A percentile compares a stretch with the other conserved stretches of the same genome.
Evolutionary conservation across 2,329 filamentous ascomycete species (phyloP).

Genomic region (Fusarium nematophilum): DNA sequence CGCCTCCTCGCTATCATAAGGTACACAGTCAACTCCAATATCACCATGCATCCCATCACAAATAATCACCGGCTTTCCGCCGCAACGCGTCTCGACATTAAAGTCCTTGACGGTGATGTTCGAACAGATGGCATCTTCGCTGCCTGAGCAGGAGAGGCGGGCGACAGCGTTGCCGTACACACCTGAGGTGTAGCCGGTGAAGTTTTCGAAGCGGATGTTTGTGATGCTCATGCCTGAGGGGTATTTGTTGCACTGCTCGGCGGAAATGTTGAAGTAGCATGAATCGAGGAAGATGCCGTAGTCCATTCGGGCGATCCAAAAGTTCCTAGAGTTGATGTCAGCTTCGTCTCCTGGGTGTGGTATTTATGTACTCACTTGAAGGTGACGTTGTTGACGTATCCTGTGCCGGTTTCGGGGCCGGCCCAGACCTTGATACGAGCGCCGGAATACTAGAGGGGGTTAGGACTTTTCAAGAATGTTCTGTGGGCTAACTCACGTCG

Average conservation of each 20-base stretch:
- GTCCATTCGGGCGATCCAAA: constrained; percentile 69
- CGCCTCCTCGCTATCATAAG: constrained; percentile 22
- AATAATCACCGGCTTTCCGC: constrained; percentile 23
- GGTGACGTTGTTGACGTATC: constrained; percentile 71
- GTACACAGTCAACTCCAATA: constrained; percentile 28
- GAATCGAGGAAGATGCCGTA: constrained; percentile 68
- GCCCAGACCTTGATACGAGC: constrained; percentile 72
- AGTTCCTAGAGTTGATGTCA: constrained; percentile 53
- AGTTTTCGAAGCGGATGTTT: constrained; percentile 69
- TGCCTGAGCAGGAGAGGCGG: constrained; percentile 65
- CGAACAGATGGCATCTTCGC: constrained; percentile 62
- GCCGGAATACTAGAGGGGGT: constrained; percentile 52
- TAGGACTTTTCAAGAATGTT: neutral
- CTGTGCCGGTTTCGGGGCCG: constrained; percentile 66
- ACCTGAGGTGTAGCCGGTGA: constrained; percentile 67
- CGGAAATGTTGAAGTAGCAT: constrained; percentile 69
- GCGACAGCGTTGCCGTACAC: constrained; percentile 66
- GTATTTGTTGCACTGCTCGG: constrained; percentile 61
- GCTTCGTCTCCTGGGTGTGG: accelerated
- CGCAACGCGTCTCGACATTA: constrained; percentile 49
- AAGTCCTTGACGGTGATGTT: constrained; percentile 67
- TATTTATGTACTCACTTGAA: constrained; percentile 50
- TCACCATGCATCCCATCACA: constrained; percentile 29
- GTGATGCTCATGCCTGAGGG: constrained; percentile 69
- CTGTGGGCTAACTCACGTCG: constrained; percentile 35